These are phyloP conservation scores for Eucalyptus urophylla DNA, from an alignment of 345 rosid species.

Conservation along the genomic window DNA sequence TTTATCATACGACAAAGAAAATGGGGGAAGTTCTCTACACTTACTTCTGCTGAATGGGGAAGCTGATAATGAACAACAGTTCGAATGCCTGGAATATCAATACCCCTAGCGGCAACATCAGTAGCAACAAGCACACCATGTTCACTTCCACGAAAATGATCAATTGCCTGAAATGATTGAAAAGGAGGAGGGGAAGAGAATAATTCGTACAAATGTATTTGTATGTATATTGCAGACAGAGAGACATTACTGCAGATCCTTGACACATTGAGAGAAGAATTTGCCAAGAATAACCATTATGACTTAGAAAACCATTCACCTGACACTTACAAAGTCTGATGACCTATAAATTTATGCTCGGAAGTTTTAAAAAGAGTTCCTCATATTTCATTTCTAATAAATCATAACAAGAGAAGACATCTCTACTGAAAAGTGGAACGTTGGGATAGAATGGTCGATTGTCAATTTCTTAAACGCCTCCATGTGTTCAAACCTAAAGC, in stretches of 20 bases:
- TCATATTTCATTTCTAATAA: neutral
- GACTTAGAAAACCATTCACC: neutral
- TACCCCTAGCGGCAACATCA: constrained; percentile 97
- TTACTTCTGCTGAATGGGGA: constrained; percentile 94
- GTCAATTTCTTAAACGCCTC: neutral
- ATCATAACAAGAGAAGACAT: neutral
- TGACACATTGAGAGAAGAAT: neutral
- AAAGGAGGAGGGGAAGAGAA: neutral
- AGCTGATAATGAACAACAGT: constrained; percentile 96
- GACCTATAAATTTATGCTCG: neutral
- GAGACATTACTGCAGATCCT: neutral
- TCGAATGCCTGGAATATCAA: constrained; percentile 90
- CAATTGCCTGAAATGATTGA: constrained; percentile 50
- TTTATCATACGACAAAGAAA: neutral
- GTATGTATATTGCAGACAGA: neutral
- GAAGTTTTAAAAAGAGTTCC: neutral
- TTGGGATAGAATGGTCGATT: neutral
- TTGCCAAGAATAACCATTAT: neutral
- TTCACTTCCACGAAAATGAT: constrained; percentile 74
- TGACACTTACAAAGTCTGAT: neutral
- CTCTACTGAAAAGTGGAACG: neutral
- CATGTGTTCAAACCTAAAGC: neutral
- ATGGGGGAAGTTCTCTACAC: neutral
- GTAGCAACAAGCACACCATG: constrained; percentile 86
- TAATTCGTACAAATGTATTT: neutral